Percentiles rank a stretch among this genome's conserved stretches.
Conservation (phyloP, 305 asterid species). For the Fraxinus baroniana region DNA sequence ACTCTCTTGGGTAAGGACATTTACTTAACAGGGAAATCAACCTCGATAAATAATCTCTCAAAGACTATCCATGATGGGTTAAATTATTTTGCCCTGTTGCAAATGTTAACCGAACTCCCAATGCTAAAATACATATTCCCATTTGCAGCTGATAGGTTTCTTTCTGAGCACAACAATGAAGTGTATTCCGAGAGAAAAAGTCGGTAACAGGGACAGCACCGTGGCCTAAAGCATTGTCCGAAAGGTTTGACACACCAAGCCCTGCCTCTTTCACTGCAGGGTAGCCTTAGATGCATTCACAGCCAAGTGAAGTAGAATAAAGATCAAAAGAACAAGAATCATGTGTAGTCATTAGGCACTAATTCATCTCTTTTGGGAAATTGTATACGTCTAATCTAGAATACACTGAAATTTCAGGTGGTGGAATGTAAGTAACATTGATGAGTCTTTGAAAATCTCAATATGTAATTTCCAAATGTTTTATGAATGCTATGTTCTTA, state of each 20-base stretch:
- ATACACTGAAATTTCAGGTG: neutral
- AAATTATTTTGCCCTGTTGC: neutral
- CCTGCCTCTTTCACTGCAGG: neutral
- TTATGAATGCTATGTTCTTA: neutral
- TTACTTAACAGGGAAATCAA: neutral
- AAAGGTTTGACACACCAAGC: neutral
- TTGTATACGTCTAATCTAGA: neutral
- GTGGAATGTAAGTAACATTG: neutral
- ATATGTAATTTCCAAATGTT: neutral
- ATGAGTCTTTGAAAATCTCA: neutral
- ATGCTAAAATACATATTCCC: neutral
- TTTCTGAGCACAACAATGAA: conserved; percentile 37
- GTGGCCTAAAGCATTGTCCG: conserved; percentile 16
- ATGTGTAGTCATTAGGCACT: neutral
- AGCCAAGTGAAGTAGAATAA: neutral
- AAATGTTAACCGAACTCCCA: neutral
- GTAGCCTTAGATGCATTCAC: neutral
- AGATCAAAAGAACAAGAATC: neutral
- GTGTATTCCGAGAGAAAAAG: conserved; percentile 21
- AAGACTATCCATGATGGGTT: neutral
- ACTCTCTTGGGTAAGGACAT: conserved; percentile 42
- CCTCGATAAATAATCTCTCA: neutral
- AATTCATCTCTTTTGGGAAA: neutral
- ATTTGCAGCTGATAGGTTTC: conserved; percentile 43
- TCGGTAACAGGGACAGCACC: neutral